These are phyloP conservation scores for Fusarium euwallaceae DNA, from an alignment of 2,329 filamentous ascomycete genomes.

Conservation along the genomic window DNA sequence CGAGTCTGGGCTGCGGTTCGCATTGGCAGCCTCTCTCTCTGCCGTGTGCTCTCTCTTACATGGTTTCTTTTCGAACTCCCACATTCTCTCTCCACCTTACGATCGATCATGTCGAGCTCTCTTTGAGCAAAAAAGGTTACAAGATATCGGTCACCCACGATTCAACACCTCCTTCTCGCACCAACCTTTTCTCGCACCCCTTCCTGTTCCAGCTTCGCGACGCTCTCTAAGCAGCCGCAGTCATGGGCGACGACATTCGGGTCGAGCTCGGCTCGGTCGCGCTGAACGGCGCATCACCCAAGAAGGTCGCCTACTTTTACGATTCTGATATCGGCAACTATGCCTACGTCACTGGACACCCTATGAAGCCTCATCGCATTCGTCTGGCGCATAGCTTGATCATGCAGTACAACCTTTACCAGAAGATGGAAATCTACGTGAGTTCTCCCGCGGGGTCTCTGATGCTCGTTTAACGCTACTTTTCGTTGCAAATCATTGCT, in stretches of 20 bases:
- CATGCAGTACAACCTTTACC: constrained; percentile 94
- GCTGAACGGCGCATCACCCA: constrained; percentile 65
- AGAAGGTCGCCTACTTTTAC: constrained; percentile 98
- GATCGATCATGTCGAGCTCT: constrained; percentile 41
- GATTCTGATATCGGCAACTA: constrained; percentile 99
- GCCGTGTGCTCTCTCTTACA: constrained; percentile 41
- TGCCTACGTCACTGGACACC: constrained; percentile 95
- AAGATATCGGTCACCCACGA: constrained; percentile 3
- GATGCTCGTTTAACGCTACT: not conserved
- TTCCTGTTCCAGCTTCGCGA: constrained; percentile 31
- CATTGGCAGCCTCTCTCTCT: constrained; percentile 36
- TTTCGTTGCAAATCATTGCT: constrained; percentile 27
- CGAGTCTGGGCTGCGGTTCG: constrained; percentile 35
- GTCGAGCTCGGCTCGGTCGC: constrained; percentile 60
- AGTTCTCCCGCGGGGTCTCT: constrained; percentile 56
- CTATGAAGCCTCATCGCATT: constrained; percentile 98
- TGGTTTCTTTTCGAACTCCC: constrained; percentile 35
- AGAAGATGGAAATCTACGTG: constrained; percentile 96
- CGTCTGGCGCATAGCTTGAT: constrained; percentile 95
- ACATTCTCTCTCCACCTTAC: constrained; percentile 18
- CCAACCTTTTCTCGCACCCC: constrained; percentile 14
- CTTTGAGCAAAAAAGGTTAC: constrained; percentile 32
- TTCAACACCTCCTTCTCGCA: constrained; percentile 3
- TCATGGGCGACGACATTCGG: constrained; percentile 56
- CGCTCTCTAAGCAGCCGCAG: constrained; percentile 30